phyloP scores from a whole-genome alignment of 345 rosid genomes.

The Noccaea bulbosa region DNA sequence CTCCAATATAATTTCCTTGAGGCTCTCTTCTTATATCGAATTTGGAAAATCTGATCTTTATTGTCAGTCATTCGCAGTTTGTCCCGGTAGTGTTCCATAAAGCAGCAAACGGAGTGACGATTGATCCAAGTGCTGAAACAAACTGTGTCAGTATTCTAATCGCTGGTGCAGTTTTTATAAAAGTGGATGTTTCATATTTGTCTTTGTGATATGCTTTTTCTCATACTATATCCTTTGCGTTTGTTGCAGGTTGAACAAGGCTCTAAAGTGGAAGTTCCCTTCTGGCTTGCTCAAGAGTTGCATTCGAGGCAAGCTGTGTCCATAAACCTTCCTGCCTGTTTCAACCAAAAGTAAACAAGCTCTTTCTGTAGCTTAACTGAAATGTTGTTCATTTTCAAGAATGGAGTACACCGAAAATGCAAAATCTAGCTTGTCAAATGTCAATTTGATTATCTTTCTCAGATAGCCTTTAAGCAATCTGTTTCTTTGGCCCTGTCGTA shows the following conservation, averaged over 20 bases:
- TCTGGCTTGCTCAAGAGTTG: slow-evolving; percentile 83
- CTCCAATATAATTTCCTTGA: background rate
- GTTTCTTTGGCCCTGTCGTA: background rate
- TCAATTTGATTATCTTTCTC: background rate
- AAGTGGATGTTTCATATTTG: background rate
- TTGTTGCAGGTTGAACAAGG: slow-evolving; percentile 70
- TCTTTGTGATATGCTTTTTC: background rate
- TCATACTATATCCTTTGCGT: background rate
- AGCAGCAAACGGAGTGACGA: slow-evolving; percentile 66
- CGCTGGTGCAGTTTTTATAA: background rate
- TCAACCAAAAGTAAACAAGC: slow-evolving; percentile 64
- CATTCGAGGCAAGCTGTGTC: slow-evolving; percentile 66
- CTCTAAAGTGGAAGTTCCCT: slow-evolving; percentile 67
- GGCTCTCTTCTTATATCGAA: background rate
- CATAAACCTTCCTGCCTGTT: slow-evolving; percentile 70
- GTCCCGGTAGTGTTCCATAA: slow-evolving; percentile 44
- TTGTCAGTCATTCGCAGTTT: slow-evolving; percentile 46
- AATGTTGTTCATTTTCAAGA: background rate
- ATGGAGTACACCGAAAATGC: background rate
- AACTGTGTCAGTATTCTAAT: slow-evolving; percentile 52
- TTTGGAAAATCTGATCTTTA: background rate
- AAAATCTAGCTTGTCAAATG: background rate
- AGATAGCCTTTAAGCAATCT: background rate
- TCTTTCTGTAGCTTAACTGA: background rate
- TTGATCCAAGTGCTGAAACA: slow-evolving; percentile 76